These are phyloP conservation scores for Geranium brycei DNA, from an alignment of 345 rosid species.

Conservation along the genomic window DNA sequence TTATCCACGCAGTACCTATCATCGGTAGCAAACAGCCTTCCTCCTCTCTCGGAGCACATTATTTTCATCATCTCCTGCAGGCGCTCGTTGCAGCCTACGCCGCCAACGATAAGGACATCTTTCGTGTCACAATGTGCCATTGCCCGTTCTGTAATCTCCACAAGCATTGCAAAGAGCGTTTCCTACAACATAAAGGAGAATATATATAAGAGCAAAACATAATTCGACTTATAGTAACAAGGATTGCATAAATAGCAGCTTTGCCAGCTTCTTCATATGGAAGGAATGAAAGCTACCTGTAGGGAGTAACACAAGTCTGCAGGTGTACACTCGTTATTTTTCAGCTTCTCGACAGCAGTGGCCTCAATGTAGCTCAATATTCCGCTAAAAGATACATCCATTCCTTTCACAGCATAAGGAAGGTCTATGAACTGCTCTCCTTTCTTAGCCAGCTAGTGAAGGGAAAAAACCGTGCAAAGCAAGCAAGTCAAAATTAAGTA, in stretches of 20 bases:
- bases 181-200: conserved; percentile 28
- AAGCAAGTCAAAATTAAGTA: conserved; percentile 3
- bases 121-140: conserved; percentile 96
- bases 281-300: conserved; percentile 35
- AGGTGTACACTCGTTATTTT: conserved; percentile 70
- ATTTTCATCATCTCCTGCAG: conserved; percentile 92
- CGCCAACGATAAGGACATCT: conserved; percentile 87
- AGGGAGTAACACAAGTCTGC: conserved; percentile 93
- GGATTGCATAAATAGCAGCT: background rate
- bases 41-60: conserved; percentile 88
- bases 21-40: conserved; percentile 71
- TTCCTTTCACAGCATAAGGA: conserved; percentile 91
- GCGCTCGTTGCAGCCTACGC: conserved; percentile 91
- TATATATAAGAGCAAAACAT: background rate
- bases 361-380: conserved; percentile 83
- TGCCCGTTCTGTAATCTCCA: conserved; percentile 90
- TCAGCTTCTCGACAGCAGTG: conserved; percentile 71
- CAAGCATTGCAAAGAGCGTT: conserved; percentile 84
- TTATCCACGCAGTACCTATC: conserved; percentile 88
- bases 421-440: conserved; percentile 82
- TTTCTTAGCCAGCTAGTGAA: conserved; percentile 76
- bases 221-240: background rate
- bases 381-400: conserved; percentile 97
- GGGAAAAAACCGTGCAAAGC: conserved; percentile 1
- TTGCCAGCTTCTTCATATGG: background rate